Evolutionary conservation across 352 stramenopile genomes (phyloP), one percentile per base, ranked within the genome.

Genomic region (Aphanomyces cochlioides): DNA sequence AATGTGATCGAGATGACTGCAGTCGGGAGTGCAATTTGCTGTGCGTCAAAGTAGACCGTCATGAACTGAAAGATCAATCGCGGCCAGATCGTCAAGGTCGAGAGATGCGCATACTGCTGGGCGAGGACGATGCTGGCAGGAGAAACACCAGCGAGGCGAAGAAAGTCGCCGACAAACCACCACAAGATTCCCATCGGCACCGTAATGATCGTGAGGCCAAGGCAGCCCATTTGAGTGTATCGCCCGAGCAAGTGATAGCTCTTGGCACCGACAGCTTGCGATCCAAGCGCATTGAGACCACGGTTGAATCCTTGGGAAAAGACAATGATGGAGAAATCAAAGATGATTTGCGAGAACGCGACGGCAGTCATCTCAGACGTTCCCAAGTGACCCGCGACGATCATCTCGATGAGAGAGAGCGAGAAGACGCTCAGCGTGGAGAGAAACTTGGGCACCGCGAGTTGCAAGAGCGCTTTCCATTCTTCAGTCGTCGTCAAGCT

Each of bases 251-350:
- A 60, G 15, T 84, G 73, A 56, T 79, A 92, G 75, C 95, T 95
- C 59, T 88, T 88, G 60, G 87, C 86, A 17, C 89, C 89, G 54
- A 92, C 91, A 17, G 89, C 89, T 68, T 96, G 89, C 47, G 85
- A 91, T 69, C 80, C 90, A 21, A 96, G 80, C 56, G 84, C 74
- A 66, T 89, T 95, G 67, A 92, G 84, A 47, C 86, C 85, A 56
- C 80, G 74, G 67, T 89, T 91, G 66, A 93, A 89, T 48, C 86
- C 82, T 61, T 90, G 84, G 79, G 90, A 89, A 66, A 90, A 87
- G n/a, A 93, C 74, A 38, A 92, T 79, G 50, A 83, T 90, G 5
- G 83, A 87, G 41, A 94, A 79, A 57, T 93, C 84, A 56, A 93
- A 80, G 28, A 85, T 81, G 77, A 93, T 89, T 65, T 90, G 84